Evolutionary conservation across 2,329 filamentous ascomycete genomes (phyloP).

Genomic region (Tricladium varicosporioides): DNA sequence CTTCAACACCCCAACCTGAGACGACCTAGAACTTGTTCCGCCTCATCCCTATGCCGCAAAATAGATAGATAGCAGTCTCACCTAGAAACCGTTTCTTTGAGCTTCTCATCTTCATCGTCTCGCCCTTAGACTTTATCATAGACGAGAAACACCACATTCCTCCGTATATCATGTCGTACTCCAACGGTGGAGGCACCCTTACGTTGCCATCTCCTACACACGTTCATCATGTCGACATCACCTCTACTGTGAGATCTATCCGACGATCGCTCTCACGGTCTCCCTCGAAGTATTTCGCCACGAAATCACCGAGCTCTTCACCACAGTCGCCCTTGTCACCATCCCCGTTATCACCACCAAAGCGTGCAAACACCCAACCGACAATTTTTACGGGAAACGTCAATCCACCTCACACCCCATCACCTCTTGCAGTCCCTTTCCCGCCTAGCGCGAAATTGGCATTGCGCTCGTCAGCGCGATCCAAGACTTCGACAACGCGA

Average conservation of each 20-base stretch:
- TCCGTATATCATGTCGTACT: slow-evolving; percentile 52
- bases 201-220: slow-evolving; percentile 85
- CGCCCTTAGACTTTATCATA: slow-evolving; percentile 15
- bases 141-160: slow-evolving; percentile 26
- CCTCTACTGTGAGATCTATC: slow-evolving; percentile 77
- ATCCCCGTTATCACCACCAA: slow-evolving; percentile 48
- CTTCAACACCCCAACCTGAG: not conserved
- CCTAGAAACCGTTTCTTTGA: slow-evolving; percentile 5
- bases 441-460: slow-evolving; percentile 66
- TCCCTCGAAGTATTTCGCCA: slow-evolving; percentile 79
- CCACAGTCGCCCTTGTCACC: slow-evolving; percentile 58
- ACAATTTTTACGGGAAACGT: slow-evolving; percentile 34
- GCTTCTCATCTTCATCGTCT: not conserved
- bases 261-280: slow-evolving; percentile 87
- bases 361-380: slow-evolving; percentile 49
- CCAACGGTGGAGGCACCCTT: slow-evolving; percentile 69
- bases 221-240: slow-evolving; percentile 77
- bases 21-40: not conserved
- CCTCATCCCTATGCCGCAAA: slow-evolving; percentile 20
- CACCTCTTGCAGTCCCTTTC: slow-evolving; percentile 62
- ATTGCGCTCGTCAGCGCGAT: slow-evolving; percentile 59
- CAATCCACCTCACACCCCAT: slow-evolving; percentile 41
- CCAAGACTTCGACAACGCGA: slow-evolving; percentile 55
- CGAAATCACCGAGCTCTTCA: slow-evolving; percentile 41
- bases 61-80: slow-evolving; percentile 16